Conservation (phyloP, 2,329 filamentous ascomycete species). For the Nothopassalora personata region DNA sequence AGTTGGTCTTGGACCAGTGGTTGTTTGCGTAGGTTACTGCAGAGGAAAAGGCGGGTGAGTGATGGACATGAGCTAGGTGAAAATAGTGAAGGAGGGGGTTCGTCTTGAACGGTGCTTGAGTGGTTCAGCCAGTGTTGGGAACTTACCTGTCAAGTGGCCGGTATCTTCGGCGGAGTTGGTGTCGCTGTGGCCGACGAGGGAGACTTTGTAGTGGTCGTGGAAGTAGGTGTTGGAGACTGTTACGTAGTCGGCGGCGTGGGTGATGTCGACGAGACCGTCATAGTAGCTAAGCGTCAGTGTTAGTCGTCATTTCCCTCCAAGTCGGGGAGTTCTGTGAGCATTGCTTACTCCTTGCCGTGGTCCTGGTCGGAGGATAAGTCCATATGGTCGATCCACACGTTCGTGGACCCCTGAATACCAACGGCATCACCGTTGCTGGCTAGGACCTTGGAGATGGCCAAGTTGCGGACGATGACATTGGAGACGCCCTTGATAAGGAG, state of each 20-base stretch:
- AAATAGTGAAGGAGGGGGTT: too few relatives aligned
- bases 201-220: constrained; percentile 60
- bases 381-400: constrained; percentile 63
- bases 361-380: constrained; percentile 57
- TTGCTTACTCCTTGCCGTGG: constrained; percentile 50
- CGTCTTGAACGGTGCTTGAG: too few relatives aligned
- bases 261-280: constrained; percentile 61
- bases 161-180: constrained; percentile 54
- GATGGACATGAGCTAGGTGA: too few relatives aligned
- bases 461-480: constrained; percentile 56
- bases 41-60: too few relatives aligned
- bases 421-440: constrained; percentile 49
- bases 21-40: constrained; percentile 60
- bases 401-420: constrained; percentile 43
- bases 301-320: background rate
- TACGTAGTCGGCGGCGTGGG: constrained; percentile 58
- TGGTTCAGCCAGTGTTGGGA: too few relatives aligned
- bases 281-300: constrained; percentile 49
- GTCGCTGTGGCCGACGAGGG: constrained; percentile 57
- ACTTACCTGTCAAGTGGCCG: constrained; percentile 47
- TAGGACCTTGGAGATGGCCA: constrained; percentile 48
- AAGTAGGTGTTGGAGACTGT: constrained; percentile 47
- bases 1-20: constrained; percentile 58
- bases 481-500: constrained; percentile 44
- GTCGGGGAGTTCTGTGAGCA: background rate